phyloP scores from a whole-genome alignment of 805 yeast genomes.

The Kluyveromyces lactis region DNA sequence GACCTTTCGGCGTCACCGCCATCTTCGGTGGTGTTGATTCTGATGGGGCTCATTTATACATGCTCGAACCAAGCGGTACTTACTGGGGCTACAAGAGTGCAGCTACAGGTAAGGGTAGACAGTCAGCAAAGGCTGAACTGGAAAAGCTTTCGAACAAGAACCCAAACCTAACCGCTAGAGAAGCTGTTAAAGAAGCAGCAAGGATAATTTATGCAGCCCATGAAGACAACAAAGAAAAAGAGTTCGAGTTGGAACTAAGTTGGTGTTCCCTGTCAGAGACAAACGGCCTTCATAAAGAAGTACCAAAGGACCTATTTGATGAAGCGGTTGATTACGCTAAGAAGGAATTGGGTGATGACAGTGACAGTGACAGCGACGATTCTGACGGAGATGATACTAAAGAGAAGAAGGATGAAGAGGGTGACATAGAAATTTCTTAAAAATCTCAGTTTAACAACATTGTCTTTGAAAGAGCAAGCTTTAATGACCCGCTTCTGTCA shows the following conservation, averaged over 20 bases:
- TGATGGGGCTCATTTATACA: constrained; percentile 84
- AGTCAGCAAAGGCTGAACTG: constrained; percentile 92
- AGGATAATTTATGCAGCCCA: constrained; percentile 89
- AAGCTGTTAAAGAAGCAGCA: constrained; percentile 91
- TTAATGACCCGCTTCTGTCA: no score
- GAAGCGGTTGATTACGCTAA: constrained; percentile 83
- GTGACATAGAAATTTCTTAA: constrained; percentile 17
- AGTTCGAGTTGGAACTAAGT: constrained; percentile 86
- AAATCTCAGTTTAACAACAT: neutral
- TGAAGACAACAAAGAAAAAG: constrained; percentile 96
- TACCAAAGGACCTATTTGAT: constrained; percentile 68
- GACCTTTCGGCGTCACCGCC: constrained; percentile 93
- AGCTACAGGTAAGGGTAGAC: constrained; percentile 98
- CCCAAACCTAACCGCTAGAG: constrained; percentile 48
- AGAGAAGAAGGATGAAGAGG: constrained; percentile 13
- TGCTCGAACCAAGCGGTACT: constrained; percentile 96
- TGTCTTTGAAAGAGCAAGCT: no score
- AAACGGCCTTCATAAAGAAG: constrained; percentile 66
- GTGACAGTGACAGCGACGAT: constrained; percentile 15
- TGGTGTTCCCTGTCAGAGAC: constrained; percentile 81
- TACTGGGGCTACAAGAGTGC: constrained; percentile 98
- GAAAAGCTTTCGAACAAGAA: constrained; percentile 57
- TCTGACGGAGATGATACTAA: constrained; percentile 18
- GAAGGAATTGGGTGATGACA: constrained; percentile 48
- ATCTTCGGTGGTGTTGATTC: constrained; percentile 91